phyloP scores from a whole-genome alignment of 257 asterid species.

The Solanum phureja region DNA sequence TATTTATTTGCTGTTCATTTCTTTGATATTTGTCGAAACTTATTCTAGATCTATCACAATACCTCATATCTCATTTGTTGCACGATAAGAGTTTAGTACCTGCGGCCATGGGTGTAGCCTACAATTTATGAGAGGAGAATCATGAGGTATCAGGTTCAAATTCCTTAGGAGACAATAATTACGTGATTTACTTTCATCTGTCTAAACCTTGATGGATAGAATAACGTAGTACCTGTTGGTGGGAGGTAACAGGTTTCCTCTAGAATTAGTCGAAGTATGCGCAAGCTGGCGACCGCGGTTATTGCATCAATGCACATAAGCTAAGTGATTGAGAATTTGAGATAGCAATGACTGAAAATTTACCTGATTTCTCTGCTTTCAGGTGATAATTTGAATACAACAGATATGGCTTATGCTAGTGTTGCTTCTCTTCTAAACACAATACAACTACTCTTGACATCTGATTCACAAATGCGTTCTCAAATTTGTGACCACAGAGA shows the following conservation, averaged over 20 bases:
- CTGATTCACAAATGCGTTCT: not conserved
- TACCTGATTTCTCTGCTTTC: not conserved
- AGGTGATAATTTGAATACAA: not conserved
- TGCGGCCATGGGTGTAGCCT: rapidly evolving
- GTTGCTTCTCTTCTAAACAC: not conserved
- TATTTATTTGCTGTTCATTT: not conserved
- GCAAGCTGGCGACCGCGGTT: too few species aligned
- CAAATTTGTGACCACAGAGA: not conserved
- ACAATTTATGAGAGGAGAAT: too few species aligned
- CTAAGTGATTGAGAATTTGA: too few species aligned
- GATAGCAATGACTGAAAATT: too few species aligned
- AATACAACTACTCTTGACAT: not conserved
- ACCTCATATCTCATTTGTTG: not conserved
- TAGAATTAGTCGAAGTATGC: rapidly evolving
- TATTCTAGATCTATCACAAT: not conserved
- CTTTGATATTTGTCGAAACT: too few species aligned
- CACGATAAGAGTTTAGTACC: not conserved
- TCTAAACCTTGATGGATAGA: too few species aligned
- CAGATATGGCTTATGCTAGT: not conserved
- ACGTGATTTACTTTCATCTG: too few species aligned
- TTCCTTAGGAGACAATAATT: too few species aligned
- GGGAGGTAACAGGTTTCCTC: too few species aligned
- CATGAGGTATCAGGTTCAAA: not conserved
- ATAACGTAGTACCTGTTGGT: too few species aligned
- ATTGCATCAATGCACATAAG: too few species aligned